Conservation (phyloP, 2,329 filamentous ascomycete species). For the Bipolaris gigantea region DNA sequence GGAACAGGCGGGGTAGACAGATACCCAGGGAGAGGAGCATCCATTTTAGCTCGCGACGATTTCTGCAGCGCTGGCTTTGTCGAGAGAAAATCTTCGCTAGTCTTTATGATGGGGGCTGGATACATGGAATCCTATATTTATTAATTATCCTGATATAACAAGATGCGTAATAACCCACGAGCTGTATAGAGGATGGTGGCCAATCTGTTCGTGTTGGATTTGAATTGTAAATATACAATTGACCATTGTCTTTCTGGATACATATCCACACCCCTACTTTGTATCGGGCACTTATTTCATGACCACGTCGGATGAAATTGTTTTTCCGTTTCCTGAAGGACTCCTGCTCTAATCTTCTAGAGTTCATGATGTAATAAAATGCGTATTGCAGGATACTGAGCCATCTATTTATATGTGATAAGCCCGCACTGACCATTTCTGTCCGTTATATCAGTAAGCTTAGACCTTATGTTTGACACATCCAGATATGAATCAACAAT, state of each 20-base stretch:
- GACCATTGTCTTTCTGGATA: conserved; percentile 19
- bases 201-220: conserved; percentile 6
- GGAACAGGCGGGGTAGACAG: no score
- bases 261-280: conserved; percentile 18
- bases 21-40: no score
- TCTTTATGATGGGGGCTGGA: no score
- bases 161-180: conserved; percentile 2
- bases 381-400: no score
- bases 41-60: no score
- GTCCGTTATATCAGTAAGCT: conserved; percentile 1
- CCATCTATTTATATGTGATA: conserved; percentile 7
- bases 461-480: neutral
- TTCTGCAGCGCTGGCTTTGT: no score
- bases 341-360: conserved; percentile 19
- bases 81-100: no score
- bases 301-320: conserved; percentile 15
- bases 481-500: conserved; percentile 4
- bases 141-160: no score
- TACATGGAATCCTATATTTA: neutral
- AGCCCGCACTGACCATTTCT: conserved; percentile 7
- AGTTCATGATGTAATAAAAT: no score
- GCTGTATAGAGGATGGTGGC: conserved; percentile 10
- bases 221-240: conserved; percentile 20
- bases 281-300: conserved; percentile 18
- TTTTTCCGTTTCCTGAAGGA: conserved; percentile 18